Conservation (phyloP, 2,329 filamentous ascomycete species). For the Ampelomyces quisqualis region DNA sequence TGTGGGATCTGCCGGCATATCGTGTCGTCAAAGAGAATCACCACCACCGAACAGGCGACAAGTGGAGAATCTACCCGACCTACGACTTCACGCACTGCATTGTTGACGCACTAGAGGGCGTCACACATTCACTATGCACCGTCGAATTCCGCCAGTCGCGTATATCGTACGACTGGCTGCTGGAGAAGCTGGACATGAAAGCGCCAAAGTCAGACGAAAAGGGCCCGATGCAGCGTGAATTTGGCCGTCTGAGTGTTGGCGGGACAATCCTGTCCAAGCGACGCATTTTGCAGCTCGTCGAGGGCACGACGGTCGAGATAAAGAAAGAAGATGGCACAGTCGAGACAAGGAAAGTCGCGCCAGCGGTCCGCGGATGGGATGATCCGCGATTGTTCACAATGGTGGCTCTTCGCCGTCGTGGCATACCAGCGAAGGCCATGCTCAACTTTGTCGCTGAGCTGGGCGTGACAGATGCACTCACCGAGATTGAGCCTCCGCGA, state of each 20-base stretch:
- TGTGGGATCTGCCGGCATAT: slow-evolving; percentile 96
- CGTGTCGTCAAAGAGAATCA: slow-evolving; percentile 72
- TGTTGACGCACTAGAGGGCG: slow-evolving; percentile 87
- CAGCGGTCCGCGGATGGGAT: slow-evolving; percentile 80
- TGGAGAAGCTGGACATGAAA: slow-evolving; percentile 78
- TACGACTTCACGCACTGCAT: slow-evolving; percentile 92
- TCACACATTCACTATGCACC: slow-evolving; percentile 90
- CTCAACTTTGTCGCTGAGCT: slow-evolving; percentile 89
- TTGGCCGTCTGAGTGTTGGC: slow-evolving; percentile 72
- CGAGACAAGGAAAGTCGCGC: slow-evolving; percentile 44
- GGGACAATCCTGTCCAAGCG: slow-evolving; percentile 88
- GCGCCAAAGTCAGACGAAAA: slow-evolving; percentile 59
- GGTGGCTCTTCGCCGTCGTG: slow-evolving; percentile 77
- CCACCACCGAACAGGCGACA: slow-evolving; percentile 76
- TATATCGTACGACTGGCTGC: slow-evolving; percentile 88
- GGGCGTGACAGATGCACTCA: slow-evolving; percentile 80
- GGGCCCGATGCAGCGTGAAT: slow-evolving; percentile 83
- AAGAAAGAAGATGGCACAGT: slow-evolving; percentile 47
- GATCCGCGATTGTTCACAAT: slow-evolving; percentile 88
- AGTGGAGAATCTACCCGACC: slow-evolving; percentile 93
- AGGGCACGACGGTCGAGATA: slow-evolving; percentile 55
- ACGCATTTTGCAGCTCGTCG: slow-evolving; percentile 76
- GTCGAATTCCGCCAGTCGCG: slow-evolving; percentile 85
- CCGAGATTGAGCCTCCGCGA: slow-evolving; percentile 75
- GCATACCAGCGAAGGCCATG: slow-evolving; percentile 84